Conservation (phyloP, 495 filamentous ascomycete species). For the Saxophila tyrrhenica region DNA sequence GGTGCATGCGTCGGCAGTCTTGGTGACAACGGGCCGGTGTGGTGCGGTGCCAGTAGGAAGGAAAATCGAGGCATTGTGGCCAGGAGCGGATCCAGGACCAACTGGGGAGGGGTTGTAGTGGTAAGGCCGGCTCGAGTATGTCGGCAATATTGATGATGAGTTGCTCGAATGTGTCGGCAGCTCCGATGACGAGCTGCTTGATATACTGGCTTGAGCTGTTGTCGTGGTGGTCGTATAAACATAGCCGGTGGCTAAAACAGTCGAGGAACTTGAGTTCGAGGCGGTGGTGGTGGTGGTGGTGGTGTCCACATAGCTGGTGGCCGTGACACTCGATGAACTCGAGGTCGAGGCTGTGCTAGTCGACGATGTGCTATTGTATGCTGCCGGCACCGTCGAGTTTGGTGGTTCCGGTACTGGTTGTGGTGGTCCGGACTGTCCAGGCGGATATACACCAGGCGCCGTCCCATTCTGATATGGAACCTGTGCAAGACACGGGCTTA, state of each 20-base stretch:
- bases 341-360: background rate
- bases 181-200: background rate
- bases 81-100: background rate
- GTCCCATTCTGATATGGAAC: background rate
- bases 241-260: background rate
- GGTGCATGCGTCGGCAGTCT: background rate
- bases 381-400: background rate
- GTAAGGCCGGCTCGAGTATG: background rate
- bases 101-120: background rate
- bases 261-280: background rate
- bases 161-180: background rate
- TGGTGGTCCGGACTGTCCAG: no score
- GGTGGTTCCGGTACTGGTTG: no score
- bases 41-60: background rate
- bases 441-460: background rate
- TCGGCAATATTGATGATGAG: background rate
- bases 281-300: background rate
- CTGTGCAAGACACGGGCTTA: background rate
- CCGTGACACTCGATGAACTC: background rate
- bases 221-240: background rate
- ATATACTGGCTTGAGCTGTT: background rate
- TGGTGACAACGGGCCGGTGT: background rate
- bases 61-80: background rate
- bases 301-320: background rate
- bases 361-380: background rate